A percentile compares a stretch with the other conserved stretches of the same genome.
Conservation (phyloP, 176 grass and related monocot species). For the Cenchrus fungigraminus region DNA sequence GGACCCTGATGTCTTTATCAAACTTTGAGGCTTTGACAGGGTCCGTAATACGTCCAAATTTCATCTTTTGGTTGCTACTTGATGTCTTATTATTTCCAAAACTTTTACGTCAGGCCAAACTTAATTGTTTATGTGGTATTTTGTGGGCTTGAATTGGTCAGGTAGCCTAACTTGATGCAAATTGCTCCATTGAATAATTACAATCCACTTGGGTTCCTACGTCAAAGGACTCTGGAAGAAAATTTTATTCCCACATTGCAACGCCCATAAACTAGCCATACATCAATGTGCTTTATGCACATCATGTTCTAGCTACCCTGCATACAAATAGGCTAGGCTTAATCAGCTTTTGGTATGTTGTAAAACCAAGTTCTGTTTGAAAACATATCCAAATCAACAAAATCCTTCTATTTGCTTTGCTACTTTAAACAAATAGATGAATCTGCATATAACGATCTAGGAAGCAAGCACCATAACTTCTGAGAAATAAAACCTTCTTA, state of each 20-base stretch:
- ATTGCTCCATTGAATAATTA: background rate
- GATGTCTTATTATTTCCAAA: slow-evolving; percentile 26
- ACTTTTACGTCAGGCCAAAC: slow-evolving; percentile 16
- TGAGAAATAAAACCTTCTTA: background rate
- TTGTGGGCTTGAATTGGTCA: slow-evolving; percentile 38
- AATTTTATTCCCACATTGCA: background rate
- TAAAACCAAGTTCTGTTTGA: background rate
- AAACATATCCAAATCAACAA: background rate
- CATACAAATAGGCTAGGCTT: background rate
- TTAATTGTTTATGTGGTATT: slow-evolving; percentile 14
- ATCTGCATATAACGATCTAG: background rate
- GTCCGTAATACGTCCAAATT: slow-evolving; percentile 42
- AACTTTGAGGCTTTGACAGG: slow-evolving; percentile 15
- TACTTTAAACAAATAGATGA: background rate
- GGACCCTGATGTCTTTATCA: slow-evolving; percentile 6
- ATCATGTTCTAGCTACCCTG: background rate
- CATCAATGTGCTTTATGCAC: background rate
- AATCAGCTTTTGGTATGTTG: background rate
- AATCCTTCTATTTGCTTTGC: background rate
- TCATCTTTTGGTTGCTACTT: slow-evolving; percentile 26
- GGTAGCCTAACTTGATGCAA: background rate
- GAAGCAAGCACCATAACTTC: background rate
- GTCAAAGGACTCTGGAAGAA: background rate
- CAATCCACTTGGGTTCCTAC: background rate
- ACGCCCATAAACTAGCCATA: background rate